A percentile compares a stretch with the other conserved stretches of the same genome.
phyloP scores from a whole-genome alignment of 2,329 filamentous ascomycete species.

The Colletotrichum simmondsii region DNA sequence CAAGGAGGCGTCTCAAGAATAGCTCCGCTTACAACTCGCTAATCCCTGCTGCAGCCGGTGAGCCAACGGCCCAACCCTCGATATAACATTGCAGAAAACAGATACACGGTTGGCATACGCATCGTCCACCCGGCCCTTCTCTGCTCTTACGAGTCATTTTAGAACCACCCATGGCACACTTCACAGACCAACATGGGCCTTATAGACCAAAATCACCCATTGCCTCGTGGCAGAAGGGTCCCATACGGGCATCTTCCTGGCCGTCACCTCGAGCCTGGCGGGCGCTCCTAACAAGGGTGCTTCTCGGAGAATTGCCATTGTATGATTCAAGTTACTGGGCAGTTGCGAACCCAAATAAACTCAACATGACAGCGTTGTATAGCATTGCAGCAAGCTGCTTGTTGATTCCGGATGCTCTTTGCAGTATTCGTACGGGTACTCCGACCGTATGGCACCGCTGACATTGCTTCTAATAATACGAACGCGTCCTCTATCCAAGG shows the following conservation, averaged over 20 bases:
- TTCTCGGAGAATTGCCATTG: constrained; percentile 22
- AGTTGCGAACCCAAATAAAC: constrained; percentile 6
- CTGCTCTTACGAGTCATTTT: constrained; percentile 28
- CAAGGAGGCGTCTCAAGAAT: not conserved
- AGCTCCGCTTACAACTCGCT: constrained; percentile 9
- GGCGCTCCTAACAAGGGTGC: constrained; percentile 25
- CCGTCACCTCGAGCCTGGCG: constrained; percentile 5
- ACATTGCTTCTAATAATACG: not conserved
- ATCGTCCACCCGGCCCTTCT: constrained; percentile 19
- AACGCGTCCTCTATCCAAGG: not conserved
- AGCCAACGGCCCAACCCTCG: not conserved
- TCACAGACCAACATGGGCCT: not conserved
- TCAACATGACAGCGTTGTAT: not conserved
- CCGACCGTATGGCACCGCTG: not conserved
- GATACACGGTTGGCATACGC: not conserved
- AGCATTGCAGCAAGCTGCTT: not conserved
- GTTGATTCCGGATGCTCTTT: not conserved
- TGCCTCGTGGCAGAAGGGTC: constrained; percentile 31
- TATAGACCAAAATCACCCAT: constrained; percentile 1
- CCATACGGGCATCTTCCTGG: constrained; percentile 17
- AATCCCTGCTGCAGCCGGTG: constrained; percentile 14
- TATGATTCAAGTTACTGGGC: constrained; percentile 20
- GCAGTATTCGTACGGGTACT: not conserved
- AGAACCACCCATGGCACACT: constrained; percentile 2
- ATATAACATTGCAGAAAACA: not conserved